Conservation (phyloP, 2,329 filamentous ascomycete genomes). For the Arthroderma sp. region DNA sequence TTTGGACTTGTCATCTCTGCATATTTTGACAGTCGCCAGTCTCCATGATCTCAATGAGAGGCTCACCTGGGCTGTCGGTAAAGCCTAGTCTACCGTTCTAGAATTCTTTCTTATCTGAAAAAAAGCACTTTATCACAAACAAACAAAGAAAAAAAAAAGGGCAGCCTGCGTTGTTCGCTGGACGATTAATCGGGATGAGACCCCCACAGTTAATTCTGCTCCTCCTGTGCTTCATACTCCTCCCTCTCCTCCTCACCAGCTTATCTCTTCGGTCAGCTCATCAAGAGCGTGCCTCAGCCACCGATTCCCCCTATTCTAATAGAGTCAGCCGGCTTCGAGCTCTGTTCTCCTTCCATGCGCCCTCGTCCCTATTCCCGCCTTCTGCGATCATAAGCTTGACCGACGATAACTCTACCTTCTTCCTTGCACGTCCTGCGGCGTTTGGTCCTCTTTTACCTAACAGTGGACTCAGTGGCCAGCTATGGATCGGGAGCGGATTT, state of each 20-base stretch:
- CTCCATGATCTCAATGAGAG: too few relatives aligned
- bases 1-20: too few relatives aligned
- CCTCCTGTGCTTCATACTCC: slow-evolving; percentile 34
- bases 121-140: too few relatives aligned
- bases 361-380: slow-evolving; percentile 82
- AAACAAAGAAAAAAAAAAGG: too few relatives aligned
- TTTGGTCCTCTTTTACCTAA: slow-evolving; percentile 71
- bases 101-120: too few relatives aligned
- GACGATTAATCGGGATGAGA: slow-evolving; percentile 23
- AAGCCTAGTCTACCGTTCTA: too few relatives aligned
- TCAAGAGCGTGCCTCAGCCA: slow-evolving; percentile 20
- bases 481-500: slow-evolving; percentile 91
- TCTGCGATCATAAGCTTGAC: slow-evolving; percentile 93
- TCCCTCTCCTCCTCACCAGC: slow-evolving; percentile 36
- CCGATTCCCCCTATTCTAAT: slow-evolving; percentile 16
- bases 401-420: slow-evolving; percentile 96
- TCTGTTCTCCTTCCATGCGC: slow-evolving; percentile 58
- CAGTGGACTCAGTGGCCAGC: slow-evolving; percentile 68
- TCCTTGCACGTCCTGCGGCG: slow-evolving; percentile 80
- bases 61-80: too few relatives aligned
- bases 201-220: slow-evolving; percentile 35
- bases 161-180: too few relatives aligned
- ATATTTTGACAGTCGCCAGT: too few relatives aligned
- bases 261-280: slow-evolving; percentile 32
- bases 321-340: slow-evolving; percentile 35